phyloP scores from a whole-genome alignment of 495 filamentous ascomycete species.

The Penicillium psychrofluorescens region DNA sequence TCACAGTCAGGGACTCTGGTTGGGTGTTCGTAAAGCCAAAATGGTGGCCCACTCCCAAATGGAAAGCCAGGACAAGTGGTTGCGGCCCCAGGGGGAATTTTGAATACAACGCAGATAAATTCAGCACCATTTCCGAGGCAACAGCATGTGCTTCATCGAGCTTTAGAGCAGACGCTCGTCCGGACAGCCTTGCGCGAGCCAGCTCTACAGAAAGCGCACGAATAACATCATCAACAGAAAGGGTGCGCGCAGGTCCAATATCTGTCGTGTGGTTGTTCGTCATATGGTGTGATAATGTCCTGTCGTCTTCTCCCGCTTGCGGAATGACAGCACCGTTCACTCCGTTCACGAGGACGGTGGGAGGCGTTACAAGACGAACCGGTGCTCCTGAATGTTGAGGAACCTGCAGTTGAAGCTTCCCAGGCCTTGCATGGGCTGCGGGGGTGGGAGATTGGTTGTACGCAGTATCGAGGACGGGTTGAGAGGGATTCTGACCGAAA shows the following conservation, averaged over 20 bases:
- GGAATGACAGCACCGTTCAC: conserved; percentile 24
- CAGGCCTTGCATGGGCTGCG: conserved; percentile 21
- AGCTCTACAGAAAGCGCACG: conserved; percentile 28
- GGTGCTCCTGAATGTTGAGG: conserved; percentile 66
- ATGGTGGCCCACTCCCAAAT: conserved; percentile 33
- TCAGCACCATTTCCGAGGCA: conserved; percentile 26
- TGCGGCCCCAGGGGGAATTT: conserved; percentile 16
- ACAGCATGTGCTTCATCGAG: conserved; percentile 26
- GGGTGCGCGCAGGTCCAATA: conserved; percentile 3
- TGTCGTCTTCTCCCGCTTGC: background rate
- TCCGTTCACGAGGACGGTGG: conserved; percentile 63
- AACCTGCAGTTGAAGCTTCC: conserved; percentile 71
- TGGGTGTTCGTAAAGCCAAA: conserved; percentile 23
- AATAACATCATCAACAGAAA: conserved; percentile 29
- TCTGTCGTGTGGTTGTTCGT: background rate
- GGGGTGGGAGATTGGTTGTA: conserved; percentile 27
- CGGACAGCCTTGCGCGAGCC: conserved; percentile 20
- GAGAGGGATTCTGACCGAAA: conserved; percentile 18
- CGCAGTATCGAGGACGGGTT: conserved; percentile 10
- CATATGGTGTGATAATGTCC: background rate
- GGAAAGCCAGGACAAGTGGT: conserved; percentile 21
- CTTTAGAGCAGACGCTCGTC: conserved; percentile 18
- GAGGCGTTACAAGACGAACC: conserved; percentile 73
- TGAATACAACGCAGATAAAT: conserved; percentile 21
- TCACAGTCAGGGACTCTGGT: conserved; percentile 15